Conservation (phyloP, 2,329 filamentous ascomycete species). For the Ambrosiella cleistominuta region DNA sequence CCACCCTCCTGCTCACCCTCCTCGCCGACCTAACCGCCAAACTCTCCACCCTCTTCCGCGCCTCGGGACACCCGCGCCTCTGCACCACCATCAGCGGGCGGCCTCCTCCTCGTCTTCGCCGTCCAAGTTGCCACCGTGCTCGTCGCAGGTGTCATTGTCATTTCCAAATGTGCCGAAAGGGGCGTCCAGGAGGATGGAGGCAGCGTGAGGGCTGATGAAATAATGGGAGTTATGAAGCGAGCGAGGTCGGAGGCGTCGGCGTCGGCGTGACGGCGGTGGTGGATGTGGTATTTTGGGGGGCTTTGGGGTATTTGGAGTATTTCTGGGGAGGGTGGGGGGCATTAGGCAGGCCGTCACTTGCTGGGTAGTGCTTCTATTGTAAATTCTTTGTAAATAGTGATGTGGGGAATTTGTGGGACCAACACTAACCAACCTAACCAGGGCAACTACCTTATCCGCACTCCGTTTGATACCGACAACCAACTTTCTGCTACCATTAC, state of each 20-base stretch:
- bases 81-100: neutral
- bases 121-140: neutral
- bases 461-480: neutral
- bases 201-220: neutral
- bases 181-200: neutral
- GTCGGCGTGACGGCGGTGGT: neutral
- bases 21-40: neutral
- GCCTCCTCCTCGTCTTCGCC: neutral
- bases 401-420: neutral
- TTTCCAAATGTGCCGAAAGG: neutral
- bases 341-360: neutral
- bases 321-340: neutral
- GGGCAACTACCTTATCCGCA: neutral
- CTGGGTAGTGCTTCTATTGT: neutral
- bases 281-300: conserved; percentile 5
- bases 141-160: neutral
- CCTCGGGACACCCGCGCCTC: neutral
- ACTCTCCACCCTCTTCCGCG: neutral
- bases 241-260: neutral
- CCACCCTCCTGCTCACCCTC: neutral
- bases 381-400: neutral
- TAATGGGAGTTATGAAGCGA: neutral
- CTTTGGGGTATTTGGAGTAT: neutral
- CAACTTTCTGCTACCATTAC: neutral
- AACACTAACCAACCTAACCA: neutral